Evolutionary conservation across 2,329 filamentous ascomycete genomes (phyloP).

Genomic region (Exophiala bonariae): DNA sequence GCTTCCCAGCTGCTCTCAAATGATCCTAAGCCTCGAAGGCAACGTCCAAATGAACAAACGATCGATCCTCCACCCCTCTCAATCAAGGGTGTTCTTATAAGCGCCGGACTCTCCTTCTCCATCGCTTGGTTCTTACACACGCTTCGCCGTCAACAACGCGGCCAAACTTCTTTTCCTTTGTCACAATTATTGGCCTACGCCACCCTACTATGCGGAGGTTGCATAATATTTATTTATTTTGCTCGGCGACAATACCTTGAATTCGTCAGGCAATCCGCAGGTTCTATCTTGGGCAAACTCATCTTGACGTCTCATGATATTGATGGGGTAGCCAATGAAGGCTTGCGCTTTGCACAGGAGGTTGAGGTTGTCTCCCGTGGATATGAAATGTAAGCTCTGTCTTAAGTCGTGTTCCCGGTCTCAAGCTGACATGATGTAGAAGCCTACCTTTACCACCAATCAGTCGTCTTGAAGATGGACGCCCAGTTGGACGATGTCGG

Average conservation of each 20-base stretch:
- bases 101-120: constrained; percentile 62
- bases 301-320: constrained; percentile 76
- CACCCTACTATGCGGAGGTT: constrained; percentile 22
- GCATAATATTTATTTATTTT: constrained; percentile 42
- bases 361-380: constrained; percentile 93
- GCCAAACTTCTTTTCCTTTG: constrained; percentile 37
- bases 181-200: constrained; percentile 42
- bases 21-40: constrained; percentile 50
- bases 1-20: constrained; percentile 85
- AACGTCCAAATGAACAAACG: constrained; percentile 14
- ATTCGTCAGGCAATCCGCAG: constrained; percentile 71
- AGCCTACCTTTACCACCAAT: constrained; percentile 90
- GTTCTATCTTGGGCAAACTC: constrained; percentile 67
- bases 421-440: constrained; percentile 47
- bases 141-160: constrained; percentile 61
- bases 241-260: constrained; percentile 79
- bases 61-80: constrained; percentile 31
- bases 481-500: constrained; percentile 75
- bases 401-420: background rate
- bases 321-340: constrained; percentile 73
- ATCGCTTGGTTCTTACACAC: constrained; percentile 71
- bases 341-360: constrained; percentile 82
- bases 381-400: constrained; percentile 61
- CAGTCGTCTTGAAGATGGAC: constrained; percentile 81
- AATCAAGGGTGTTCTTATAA: constrained; percentile 63